Conservation (phyloP, 108 stramenopile species). For the Pseudonitzschia multistriata region DNA sequence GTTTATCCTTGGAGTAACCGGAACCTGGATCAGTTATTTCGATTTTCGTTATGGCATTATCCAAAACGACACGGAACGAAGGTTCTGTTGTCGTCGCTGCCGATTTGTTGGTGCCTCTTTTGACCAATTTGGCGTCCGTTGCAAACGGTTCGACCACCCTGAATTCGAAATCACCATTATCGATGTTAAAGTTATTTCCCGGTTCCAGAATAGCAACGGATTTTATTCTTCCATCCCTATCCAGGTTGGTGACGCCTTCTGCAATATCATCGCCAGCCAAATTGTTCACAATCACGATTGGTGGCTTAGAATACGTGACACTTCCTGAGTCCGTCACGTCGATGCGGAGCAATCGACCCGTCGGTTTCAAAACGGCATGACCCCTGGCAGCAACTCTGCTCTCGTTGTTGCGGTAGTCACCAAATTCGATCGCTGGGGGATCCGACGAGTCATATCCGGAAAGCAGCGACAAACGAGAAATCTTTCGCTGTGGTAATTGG, state of each 20-base stretch:
- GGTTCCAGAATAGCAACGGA: not conserved
- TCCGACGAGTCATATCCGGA: slow-evolving; percentile 57
- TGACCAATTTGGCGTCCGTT: not conserved
- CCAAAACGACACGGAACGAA: slow-evolving; percentile 35
- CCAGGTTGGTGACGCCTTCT: not conserved
- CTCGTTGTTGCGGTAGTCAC: slow-evolving; percentile 27
- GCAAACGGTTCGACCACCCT: not conserved
- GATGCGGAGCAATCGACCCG: slow-evolving; percentile 40
- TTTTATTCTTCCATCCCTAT: not conserved
- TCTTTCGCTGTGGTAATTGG: too few species aligned
- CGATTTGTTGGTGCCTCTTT: not conserved
- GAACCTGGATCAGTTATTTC: slow-evolving; percentile 49
- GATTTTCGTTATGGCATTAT: slow-evolving; percentile 36
- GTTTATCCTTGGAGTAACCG: slow-evolving; percentile 57
- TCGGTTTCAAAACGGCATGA: slow-evolving; percentile 31
- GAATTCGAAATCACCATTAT: not conserved
- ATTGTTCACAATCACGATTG: slow-evolving; percentile 38
- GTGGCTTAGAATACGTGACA: slow-evolving; percentile 25
- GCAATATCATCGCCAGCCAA: not conserved
- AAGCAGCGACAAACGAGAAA: not conserved
- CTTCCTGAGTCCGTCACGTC: slow-evolving; percentile 17
- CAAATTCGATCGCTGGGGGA: slow-evolving; percentile 47
- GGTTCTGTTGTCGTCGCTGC: not conserved
- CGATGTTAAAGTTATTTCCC: not conserved
- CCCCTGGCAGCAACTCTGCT: slow-evolving; percentile 25